A percentile compares a stretch with the other conserved stretches of the same genome.
Evolutionary conservation across 345 rosid species (phyloP).

Genomic region (Durio zibethinus): DNA sequence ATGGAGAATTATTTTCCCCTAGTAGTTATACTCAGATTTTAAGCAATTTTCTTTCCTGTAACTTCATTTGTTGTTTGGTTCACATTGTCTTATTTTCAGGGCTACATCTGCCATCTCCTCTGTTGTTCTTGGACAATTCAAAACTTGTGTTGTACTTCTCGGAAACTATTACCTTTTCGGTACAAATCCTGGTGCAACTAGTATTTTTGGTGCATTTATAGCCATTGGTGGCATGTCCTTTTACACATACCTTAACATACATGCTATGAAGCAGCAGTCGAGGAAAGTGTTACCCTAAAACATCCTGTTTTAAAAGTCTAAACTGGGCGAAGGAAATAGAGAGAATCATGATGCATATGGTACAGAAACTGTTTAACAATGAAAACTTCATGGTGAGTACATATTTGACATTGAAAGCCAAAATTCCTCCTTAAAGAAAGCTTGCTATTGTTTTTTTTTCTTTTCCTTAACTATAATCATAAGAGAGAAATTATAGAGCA

Average conservation of each 20-base stretch:
- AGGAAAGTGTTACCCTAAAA: constrained; percentile 23
- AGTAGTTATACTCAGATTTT: not conserved
- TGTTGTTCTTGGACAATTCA: constrained; percentile 75
- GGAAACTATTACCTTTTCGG: constrained; percentile 60
- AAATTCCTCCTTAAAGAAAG: not conserved
- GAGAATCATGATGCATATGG: constrained; percentile 1
- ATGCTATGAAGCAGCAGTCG: constrained; percentile 20
- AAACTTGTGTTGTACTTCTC: constrained; percentile 62
- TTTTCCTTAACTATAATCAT: too few species aligned
- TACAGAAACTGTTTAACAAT: not conserved
- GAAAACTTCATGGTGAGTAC: not conserved
- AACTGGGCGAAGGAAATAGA: not conserved
- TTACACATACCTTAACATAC: constrained; percentile 54
- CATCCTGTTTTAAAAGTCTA: not conserved
- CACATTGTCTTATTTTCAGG: constrained; percentile 22
- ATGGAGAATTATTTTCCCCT: not conserved
- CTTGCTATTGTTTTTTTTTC: too few species aligned
- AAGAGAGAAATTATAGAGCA: too few species aligned
- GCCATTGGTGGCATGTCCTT: constrained; percentile 65
- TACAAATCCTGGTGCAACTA: constrained; percentile 60
- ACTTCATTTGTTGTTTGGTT: not conserved
- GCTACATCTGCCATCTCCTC: constrained; percentile 74
- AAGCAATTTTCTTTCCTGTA: not conserved
- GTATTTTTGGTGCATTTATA: constrained; percentile 57
- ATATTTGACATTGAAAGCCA: not conserved